Percentiles rank a stretch among this genome's conserved stretches.
phyloP scores from a whole-genome alignment of 768 basidiomycete species.

The Auricularia heimuer region DNA sequence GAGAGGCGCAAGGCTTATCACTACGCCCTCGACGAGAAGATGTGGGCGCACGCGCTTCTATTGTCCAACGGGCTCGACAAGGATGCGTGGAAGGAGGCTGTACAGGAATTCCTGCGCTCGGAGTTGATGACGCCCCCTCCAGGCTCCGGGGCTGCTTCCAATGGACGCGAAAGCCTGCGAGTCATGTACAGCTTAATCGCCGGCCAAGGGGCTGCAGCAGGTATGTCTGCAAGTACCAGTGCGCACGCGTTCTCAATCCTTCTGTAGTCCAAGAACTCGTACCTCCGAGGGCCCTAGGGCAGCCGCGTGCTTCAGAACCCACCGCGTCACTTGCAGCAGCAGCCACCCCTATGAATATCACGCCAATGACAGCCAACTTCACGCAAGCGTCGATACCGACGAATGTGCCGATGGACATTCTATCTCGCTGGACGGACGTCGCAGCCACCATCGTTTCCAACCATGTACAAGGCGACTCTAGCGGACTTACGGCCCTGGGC shows the following conservation, averaged over 20 bases:
- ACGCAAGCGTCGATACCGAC: conserved; percentile 30
- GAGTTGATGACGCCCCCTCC: conserved; percentile 41
- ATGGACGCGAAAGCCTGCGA: conserved; percentile 63
- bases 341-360: conserved; percentile 26
- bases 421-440: conserved; percentile 78
- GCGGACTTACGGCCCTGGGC: conserved; percentile 74
- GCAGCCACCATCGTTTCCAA: conserved; percentile 74
- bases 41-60: conserved; percentile 95
- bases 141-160: conserved; percentile 19
- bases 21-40: conserved; percentile 75
- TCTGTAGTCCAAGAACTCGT: conserved; percentile 62
- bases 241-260: neutral
- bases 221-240: conserved; percentile 32
- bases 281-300: conserved; percentile 42
- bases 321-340: conserved; percentile 25
- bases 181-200: conserved; percentile 77
- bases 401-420: conserved; percentile 49
- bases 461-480: conserved; percentile 57
- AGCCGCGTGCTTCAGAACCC: conserved; percentile 25
- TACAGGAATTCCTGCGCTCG: conserved; percentile 69
- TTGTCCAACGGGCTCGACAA: conserved; percentile 90
- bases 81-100: conserved; percentile 87
- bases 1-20: conserved; percentile 80
- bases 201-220: conserved; percentile 67
- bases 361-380: conserved; percentile 61